phyloP scores from a whole-genome alignment of 2,329 filamentous ascomycete genomes.

The Fusarium denticulatum region DNA sequence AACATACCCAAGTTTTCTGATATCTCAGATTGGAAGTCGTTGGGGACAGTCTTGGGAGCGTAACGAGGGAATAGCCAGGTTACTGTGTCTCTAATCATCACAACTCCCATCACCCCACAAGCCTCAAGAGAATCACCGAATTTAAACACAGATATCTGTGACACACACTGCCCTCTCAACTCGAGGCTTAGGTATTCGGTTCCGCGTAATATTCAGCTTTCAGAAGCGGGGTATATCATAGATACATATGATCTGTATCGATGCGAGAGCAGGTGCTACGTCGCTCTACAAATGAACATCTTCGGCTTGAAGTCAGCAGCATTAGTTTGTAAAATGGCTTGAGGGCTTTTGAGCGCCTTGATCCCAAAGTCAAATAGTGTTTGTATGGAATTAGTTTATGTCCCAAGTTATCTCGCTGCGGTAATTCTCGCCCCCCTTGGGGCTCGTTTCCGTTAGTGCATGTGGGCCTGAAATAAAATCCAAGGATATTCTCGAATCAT shows the following conservation, averaged over 20 bases:
- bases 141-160: too few species aligned
- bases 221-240: too few species aligned
- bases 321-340: fast-evolving
- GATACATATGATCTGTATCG: too few species aligned
- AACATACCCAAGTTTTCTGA: neutral
- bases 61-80: fast-evolving
- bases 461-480: too few species aligned
- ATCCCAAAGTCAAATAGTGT: fast-evolving
- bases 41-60: neutral
- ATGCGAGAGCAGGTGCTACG: neutral
- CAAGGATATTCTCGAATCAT: neutral
- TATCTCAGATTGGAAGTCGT: fast-evolving
- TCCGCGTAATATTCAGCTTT: too few species aligned
- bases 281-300: neutral
- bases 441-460: neutral
- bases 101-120: too few species aligned
- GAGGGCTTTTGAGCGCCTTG: neutral
- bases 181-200: too few species aligned
- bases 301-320: fast-evolving
- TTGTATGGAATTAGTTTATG: neutral
- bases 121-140: too few species aligned
- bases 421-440: fast-evolving
- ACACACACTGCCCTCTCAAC: too few species aligned
- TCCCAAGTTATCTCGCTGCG: fast-evolving
- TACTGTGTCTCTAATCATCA: neutral